These are phyloP conservation scores for Aspergillus spinulosporus DNA, from an alignment of 2,329 filamentous ascomycete genomes.

Conservation along the genomic window DNA sequence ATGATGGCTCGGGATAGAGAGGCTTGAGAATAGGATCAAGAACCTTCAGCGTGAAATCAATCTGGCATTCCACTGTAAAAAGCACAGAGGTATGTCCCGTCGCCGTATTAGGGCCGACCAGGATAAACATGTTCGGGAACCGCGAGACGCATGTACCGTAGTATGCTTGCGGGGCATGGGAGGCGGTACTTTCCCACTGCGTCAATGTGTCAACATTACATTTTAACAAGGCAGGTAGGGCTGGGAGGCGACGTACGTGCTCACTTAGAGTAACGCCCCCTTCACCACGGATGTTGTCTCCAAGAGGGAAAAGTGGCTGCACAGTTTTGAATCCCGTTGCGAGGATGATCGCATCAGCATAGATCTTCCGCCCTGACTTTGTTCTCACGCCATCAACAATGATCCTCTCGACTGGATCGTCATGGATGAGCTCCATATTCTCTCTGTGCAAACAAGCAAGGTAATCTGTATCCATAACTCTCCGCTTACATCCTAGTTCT, in stretches of 20 bases:
- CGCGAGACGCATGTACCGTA: constrained; percentile 51
- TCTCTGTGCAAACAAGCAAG: constrained; percentile 45
- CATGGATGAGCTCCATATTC: constrained; percentile 44
- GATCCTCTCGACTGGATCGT: constrained; percentile 45
- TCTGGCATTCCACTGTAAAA: constrained; percentile 54
- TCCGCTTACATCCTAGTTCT: constrained; percentile 52
- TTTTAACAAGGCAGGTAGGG: neutral
- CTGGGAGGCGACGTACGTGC: constrained; percentile 30
- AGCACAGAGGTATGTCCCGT: constrained; percentile 54
- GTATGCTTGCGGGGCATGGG: constrained; percentile 40
- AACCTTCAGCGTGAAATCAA: constrained; percentile 49
- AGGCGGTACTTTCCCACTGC: constrained; percentile 42
- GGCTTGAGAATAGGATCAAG: constrained; percentile 44
- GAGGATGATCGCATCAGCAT: constrained; percentile 51
- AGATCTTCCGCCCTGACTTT: constrained; percentile 37
- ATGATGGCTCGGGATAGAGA: neutral
- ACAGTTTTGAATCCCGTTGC: constrained; percentile 54
- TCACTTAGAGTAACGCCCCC: constrained; percentile 36
- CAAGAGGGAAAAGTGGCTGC: constrained; percentile 48
- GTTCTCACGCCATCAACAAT: constrained; percentile 42
- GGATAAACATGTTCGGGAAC: constrained; percentile 52
- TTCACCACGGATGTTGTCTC: constrained; percentile 44
- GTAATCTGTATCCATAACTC: constrained; percentile 52
- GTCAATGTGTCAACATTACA: neutral
- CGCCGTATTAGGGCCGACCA: constrained; percentile 49